Percentiles rank a stretch among this genome's conserved stretches.
Evolutionary conservation across 768 basidiomycete genomes (phyloP).

Genomic region (Multifurca ochricompacta): DNA sequence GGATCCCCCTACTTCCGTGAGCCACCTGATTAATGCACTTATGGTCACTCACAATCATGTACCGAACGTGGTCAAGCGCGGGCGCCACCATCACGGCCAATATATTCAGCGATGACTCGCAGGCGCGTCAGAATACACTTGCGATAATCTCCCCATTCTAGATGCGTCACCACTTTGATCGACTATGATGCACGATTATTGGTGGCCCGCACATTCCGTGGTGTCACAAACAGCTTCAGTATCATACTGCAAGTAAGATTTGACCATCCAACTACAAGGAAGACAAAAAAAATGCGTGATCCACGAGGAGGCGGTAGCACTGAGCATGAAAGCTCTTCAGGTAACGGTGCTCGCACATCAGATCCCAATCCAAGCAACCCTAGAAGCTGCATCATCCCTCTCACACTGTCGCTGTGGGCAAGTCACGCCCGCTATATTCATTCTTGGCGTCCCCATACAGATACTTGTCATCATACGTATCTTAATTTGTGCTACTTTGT

Average conservation of each 20-base stretch:
- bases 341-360: not conserved
- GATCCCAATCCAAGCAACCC: not conserved
- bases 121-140: not conserved
- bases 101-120: not conserved
- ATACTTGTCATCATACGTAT: no score
- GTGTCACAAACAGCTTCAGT: not conserved
- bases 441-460: no score
- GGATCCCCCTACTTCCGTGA: conserved; percentile 58
- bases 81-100: not conserved
- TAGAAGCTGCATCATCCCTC: not conserved
- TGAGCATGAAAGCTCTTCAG: not conserved
- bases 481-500: no score
- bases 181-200: not conserved
- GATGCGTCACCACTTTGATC: not conserved
- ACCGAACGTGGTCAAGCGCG: not conserved
- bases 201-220: not conserved
- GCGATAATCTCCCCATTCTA: not conserved
- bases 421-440: no score
- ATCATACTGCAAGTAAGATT: not conserved
- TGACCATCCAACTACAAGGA: not conserved
- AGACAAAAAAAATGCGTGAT: not conserved
- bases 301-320: not conserved
- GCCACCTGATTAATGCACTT: conserved; percentile 4
- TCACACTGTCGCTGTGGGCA: not conserved
- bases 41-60: not conserved